These are phyloP conservation scores for Rhexocercosporidium sp. DNA, from an alignment of 2,329 filamentous ascomycete genomes.

Conservation along the genomic window DNA sequence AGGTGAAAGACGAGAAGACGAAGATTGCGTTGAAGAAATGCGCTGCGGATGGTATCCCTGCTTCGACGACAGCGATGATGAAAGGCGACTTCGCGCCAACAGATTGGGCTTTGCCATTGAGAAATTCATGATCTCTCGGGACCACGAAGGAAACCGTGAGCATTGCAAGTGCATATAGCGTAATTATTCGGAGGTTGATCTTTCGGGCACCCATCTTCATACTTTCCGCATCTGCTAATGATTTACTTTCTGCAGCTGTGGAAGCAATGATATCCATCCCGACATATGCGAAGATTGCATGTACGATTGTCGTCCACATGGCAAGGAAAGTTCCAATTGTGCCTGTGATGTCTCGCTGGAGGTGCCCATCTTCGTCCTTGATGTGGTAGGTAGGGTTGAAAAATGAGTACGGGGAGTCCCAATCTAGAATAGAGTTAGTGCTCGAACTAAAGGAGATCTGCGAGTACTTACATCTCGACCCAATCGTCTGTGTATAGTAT, in stretches of 20 bases:
- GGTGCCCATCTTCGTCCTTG: conserved; percentile 40
- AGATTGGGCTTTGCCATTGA: conserved; percentile 47
- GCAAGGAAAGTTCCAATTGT: conserved; percentile 46
- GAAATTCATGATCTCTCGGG: conserved; percentile 46
- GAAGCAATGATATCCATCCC: conserved; percentile 49
- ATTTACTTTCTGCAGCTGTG: conserved; percentile 46
- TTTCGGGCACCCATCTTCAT: conserved; percentile 50
- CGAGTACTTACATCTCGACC: conserved; percentile 43
- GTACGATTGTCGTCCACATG: conserved; percentile 47
- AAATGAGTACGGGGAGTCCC: conserved; percentile 46
- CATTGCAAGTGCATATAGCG: conserved; percentile 38
- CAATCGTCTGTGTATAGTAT: conserved; percentile 45
- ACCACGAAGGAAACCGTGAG: conserved; percentile 44
- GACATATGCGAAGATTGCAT: conserved; percentile 46
- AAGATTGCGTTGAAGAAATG: conserved; percentile 49
- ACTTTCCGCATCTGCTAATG: conserved; percentile 45
- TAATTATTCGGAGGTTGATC: conserved; percentile 46
- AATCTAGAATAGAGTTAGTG: conserved; percentile 34
- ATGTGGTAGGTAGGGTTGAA: conserved; percentile 45
- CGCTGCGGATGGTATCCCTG: conserved; percentile 43
- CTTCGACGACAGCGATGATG: conserved; percentile 46
- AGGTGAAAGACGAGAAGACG: conserved; percentile 46
- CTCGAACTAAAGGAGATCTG: background rate
- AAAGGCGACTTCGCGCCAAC: conserved; percentile 45
- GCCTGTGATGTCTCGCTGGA: conserved; percentile 42